Conservation (phyloP, 2,329 filamentous ascomycete species). For the Pyrenophora tritici-repentis region DNA sequence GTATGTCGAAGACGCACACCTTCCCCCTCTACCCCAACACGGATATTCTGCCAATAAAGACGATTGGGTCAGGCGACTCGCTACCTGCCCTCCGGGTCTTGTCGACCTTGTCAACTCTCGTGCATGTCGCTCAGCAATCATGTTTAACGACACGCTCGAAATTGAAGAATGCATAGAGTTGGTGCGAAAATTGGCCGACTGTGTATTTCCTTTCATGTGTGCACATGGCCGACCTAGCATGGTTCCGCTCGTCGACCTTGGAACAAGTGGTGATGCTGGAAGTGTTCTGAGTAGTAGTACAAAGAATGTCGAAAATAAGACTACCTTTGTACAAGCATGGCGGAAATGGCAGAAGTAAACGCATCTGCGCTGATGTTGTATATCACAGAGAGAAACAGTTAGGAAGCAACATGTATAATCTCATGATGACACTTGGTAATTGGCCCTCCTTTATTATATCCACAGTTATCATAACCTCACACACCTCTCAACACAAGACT, state of each 20-base stretch:
- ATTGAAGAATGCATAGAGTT: conserved; percentile 63
- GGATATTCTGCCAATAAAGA: neutral
- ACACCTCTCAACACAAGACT: too few species aligned
- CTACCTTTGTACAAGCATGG: neutral
- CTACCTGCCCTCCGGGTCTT: conserved; percentile 74
- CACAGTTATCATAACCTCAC: too few species aligned
- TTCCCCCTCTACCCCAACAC: neutral
- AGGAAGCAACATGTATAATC: too few species aligned
- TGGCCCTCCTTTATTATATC: too few species aligned
- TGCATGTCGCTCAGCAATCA: conserved; percentile 78
- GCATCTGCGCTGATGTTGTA: too few species aligned
- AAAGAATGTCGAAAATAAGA: neutral
- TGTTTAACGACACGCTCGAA: conserved; percentile 78
- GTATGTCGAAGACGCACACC: conserved; percentile 39
- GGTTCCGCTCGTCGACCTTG: conserved; percentile 51
- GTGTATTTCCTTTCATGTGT: conserved; percentile 79
- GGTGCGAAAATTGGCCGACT: conserved; percentile 62
- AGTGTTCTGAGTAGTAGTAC: neutral
- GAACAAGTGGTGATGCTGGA: neutral
- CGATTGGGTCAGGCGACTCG: conserved; percentile 66
- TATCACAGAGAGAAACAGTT: too few species aligned
- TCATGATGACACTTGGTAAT: too few species aligned
- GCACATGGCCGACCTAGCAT: conserved; percentile 70
- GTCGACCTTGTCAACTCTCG: conserved; percentile 77
- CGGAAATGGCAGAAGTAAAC: neutral